Evolutionary conservation across 2,329 filamentous ascomycete species (phyloP), one percentile per base, ranked within the genome.

Genomic region (Colletotrichum costaricense): DNA sequence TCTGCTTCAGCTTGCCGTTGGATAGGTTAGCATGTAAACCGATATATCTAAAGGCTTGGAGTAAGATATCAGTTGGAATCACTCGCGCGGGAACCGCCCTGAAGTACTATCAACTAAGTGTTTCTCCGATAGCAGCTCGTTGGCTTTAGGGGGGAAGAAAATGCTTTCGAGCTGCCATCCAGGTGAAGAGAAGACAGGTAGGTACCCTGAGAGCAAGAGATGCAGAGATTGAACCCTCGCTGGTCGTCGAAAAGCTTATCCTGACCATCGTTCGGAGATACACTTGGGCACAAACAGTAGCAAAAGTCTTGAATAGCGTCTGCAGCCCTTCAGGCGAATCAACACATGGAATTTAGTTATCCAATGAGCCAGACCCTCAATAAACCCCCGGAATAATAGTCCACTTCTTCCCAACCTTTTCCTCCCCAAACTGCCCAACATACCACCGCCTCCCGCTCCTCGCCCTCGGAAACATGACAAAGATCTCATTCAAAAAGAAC

Each of bases 401-500:
- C 84, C 94, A 95, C 80, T 92, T 90, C 35, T 88, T 89, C 62
- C 90, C 90, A 74, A 98, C 90, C 83, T 92, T 93, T 62, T 97
- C 93, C 84, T 92, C 91, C 12, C 96, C 96, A 88, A 99, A 99
- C 82, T 89, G 94, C 79, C 94, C 88, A 71, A 92, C 85, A 82
- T 99, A 99, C 97, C 97, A 99, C 78, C 88, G 86, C 82, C 91
- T 91, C 28, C 96, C 96, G 76, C 91, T 90, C 65, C 97, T 85
- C 19, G 97, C 95, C 78, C 97, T 88, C 12, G 97, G 96, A 75
- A 97, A 81, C 96, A 98, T 99, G 9, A 93, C 92, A n/a, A 91
- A 84, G 63, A 99, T 84, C 84, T 98, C 95, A 81, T 98, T 98
- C 60, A 97, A 76, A 57, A 98, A 78, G 80, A 98, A 98, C 63